Conservation (phyloP, 192 early-diverging fungal genomes). For the Gonapodya prolifera region DNA sequence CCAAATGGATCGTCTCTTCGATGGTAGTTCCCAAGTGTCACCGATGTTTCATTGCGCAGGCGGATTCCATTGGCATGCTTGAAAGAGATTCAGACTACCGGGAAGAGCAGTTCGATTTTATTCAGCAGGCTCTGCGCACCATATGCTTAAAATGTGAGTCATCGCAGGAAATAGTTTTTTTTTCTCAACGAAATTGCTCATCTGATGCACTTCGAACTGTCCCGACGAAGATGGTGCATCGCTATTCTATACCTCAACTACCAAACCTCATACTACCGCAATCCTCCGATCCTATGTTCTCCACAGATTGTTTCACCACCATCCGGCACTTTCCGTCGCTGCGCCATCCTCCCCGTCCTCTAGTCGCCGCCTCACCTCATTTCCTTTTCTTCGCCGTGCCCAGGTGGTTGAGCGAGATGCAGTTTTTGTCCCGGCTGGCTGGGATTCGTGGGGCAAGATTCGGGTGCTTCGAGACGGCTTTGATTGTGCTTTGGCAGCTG, state of each 20-base stretch:
- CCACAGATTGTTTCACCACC: conserved; percentile 45
- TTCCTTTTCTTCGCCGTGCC: conserved; percentile 51
- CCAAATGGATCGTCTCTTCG: not conserved
- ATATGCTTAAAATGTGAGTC: conserved; percentile 76
- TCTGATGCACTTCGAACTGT: not conserved
- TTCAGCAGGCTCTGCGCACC: conserved; percentile 82
- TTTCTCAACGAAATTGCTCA: not conserved
- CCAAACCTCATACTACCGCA: conserved; percentile 59
- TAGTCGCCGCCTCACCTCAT: conserved; percentile 15
- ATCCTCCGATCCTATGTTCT: conserved; percentile 70
- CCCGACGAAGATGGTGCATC: conserved; percentile 61
- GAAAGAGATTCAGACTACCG: conserved; percentile 73
- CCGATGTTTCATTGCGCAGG: conserved; percentile 16
- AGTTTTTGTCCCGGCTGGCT: conserved; percentile 81
- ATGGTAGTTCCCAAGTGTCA: not conserved
- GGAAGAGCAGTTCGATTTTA: conserved; percentile 91
- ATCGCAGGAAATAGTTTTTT: not conserved
- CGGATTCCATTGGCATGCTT: conserved; percentile 56
- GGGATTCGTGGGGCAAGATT: conserved; percentile 89
- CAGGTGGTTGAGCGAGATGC: conserved; percentile 78
- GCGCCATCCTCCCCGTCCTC: not conserved
- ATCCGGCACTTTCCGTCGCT: not conserved
- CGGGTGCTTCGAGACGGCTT: conserved; percentile 59
- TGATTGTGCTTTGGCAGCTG: conserved; percentile 32
- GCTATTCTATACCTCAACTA: conserved; percentile 78